Base-by-base conservation (phyloP, 805 yeast genomes). In the Candida yuanshanica region DNA sequence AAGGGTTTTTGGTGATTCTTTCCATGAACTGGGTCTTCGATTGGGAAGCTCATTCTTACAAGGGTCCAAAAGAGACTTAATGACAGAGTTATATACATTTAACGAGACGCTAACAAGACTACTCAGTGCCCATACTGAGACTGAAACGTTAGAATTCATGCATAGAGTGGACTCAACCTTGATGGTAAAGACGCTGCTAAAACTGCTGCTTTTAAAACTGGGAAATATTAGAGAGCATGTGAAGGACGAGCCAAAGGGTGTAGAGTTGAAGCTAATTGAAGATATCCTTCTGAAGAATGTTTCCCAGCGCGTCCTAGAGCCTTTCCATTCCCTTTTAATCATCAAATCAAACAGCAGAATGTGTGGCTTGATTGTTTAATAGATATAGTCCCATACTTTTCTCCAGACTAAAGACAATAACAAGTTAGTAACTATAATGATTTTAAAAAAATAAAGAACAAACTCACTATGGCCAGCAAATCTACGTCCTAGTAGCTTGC, bases 401-500 rank as follows among this genome's bases (percentile, higher is more conserved):
- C 57, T 46, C 58, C 58, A 55, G 5, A 55, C 44, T 46, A 13
- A 17, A 8, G 25, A 2, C 5, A 25, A 2, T 5, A 4, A 6
- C 10, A n/a, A 26, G 46, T 43, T 39, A 39, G 44, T 43, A 32
- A 34, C 5, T n/a, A 13, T 2, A n/a, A 10, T n/a, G 10, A 21
- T 12, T 24, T 9, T 10, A 33, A 21, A 25, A 5, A 3, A n/a
- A 8, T n/a, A 14, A 12, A 13, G 3, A 4, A 16, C 12, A 24
- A 10, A 44, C 50, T 42, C 13, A 47, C 50, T 24, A 23, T 45
- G 47, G 31, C 68, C 65, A 21, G 84, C 79, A 46, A 70, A 62
- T 47, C 79, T 59, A 48, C 90, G 69, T 4, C 93, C 93, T 36
- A 83, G 47, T 33, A 77, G 68, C 56, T 79, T 81, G 4, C 90